Percentiles rank a stretch among this genome's conserved stretches.
These are phyloP conservation scores for Bipolaris oryzae DNA, from an alignment of 2,329 filamentous ascomycete genomes.

Conservation along the genomic window DNA sequence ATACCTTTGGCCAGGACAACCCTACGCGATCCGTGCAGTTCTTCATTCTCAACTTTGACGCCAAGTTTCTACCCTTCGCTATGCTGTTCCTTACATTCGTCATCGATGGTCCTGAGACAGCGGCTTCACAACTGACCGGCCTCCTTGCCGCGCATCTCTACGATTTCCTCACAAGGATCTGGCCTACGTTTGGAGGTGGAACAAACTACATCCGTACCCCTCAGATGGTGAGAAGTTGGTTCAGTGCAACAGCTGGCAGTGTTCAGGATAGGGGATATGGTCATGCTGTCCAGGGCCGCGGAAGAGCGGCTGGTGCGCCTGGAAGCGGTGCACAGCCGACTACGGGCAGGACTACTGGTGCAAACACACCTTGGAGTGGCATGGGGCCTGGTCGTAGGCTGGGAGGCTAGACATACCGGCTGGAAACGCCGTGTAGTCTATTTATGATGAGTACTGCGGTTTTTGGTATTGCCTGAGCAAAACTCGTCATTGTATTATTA, in stretches of 20 bases:
- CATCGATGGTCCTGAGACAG: constrained; percentile 62
- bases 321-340: constrained; percentile 20
- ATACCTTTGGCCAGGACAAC: constrained; percentile 86
- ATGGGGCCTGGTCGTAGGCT: constrained; percentile 43
- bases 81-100: constrained; percentile 79
- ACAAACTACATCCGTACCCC: constrained; percentile 78
- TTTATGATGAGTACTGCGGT: background rate
- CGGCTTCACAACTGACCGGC: constrained; percentile 74
- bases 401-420: constrained; percentile 23
- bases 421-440: constrained; percentile 7
- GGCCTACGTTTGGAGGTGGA: constrained; percentile 87
- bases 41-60: constrained; percentile 81
- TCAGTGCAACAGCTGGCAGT: constrained; percentile 58
- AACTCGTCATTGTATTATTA: too few relatives aligned
- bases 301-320: constrained; percentile 16
- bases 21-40: constrained; percentile 76
- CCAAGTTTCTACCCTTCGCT: constrained; percentile 79
- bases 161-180: constrained; percentile 86
- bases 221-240: constrained; percentile 69
- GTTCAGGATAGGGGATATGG: constrained; percentile 63
- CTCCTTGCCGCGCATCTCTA: constrained; percentile 86
- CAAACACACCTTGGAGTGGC: constrained; percentile 28
- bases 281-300: constrained; percentile 59
- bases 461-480: too few relatives aligned
- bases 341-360: constrained; percentile 37